Evolutionary conservation across 106 monocot genomes (phyloP).

Genomic region (Ottelia alismoides): DNA sequence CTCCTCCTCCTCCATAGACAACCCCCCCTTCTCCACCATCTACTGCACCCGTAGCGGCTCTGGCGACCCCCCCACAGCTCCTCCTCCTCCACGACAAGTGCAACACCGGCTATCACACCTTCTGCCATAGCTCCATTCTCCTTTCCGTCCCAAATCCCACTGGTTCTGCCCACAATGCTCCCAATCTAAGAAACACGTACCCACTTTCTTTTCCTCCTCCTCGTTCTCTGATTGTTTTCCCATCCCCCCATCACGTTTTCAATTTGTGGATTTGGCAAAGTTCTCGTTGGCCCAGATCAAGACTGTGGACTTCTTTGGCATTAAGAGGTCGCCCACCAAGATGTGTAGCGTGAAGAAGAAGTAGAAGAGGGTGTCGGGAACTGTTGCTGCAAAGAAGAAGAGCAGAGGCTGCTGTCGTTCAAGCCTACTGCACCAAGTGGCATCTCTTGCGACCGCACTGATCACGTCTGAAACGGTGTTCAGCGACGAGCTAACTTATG

Average conservation of each 20-base stretch:
- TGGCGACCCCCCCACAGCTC: constrained; percentile 44
- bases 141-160: constrained; percentile 51
- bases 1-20: neutral
- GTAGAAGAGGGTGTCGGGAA: constrained; percentile 25
- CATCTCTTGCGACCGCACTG: constrained; percentile 81
- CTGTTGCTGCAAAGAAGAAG: constrained; percentile 28
- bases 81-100: constrained; percentile 89
- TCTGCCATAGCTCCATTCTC: constrained; percentile 88
- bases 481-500: constrained; percentile 76
- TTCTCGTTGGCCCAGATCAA: constrained; percentile 86
- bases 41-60: constrained; percentile 51
- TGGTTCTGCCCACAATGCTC: constrained; percentile 91
- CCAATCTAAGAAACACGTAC: constrained; percentile 27
- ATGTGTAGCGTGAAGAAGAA: constrained; percentile 1
- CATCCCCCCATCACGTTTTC: too few relatives aligned
- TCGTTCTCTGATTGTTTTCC: too few relatives aligned
- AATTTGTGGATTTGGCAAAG: constrained; percentile 27
- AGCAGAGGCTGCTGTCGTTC: constrained; percentile 76
- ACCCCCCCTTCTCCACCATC: constrained; percentile 13
- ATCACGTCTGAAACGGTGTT: constrained; percentile 51
- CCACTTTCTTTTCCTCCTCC: too few relatives aligned
- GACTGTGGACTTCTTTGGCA: constrained; percentile 88
- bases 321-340: constrained; percentile 29
- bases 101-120: constrained; percentile 71
- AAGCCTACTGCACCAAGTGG: constrained; percentile 79